Evolutionary conservation across 805 yeast genomes (phyloP), one percentile per base, ranked within the genome.

Genomic region (Starmerella floricola): DNA sequence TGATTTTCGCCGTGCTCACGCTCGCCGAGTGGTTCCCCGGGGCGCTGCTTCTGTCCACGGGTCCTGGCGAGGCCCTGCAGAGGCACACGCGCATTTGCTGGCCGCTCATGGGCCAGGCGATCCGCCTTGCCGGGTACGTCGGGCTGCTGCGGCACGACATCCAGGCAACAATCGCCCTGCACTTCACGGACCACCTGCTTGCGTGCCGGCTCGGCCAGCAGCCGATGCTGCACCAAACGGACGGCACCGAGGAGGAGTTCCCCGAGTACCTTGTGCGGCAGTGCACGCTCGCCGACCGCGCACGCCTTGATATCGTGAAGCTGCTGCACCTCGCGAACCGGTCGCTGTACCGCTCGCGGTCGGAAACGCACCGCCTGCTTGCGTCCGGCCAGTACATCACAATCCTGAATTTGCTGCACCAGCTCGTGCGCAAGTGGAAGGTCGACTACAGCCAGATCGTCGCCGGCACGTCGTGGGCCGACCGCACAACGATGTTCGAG

Each of bases 21-120:
- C 19, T 41, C 16, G 21, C 41, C 3, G 45, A 41, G 32, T 41
- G 45, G 45, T 31, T 32, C 23, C 45, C 45, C 10, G 28, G 39
- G 12, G 40, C 40, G 11, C 37, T 34, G 10, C 38, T 40, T 15
- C 10, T 16, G 12, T 21, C 21, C 17, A 29, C 26, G 17, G 24
- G 28, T 4, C 34, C 39, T 10, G 39, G 41, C 12, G 40, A 30
- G 13, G 30, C 39, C 18, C 28, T 41, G 15, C 19, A 30, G 21
- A 11, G 37, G 17, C 34, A 41, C 29, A 36, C 45, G 56, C 68
- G 94, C 32, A 81, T 86, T 88, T 82, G 94, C 0, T 86, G 94
- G 88, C 82, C 86, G 93, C 70, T 86, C 45, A 78, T 83, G 39
- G 95, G 95, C 2, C 76, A 83, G 2, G 85, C 93, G 0, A 79